Evolutionary conservation across 1,139 yeast genomes (phyloP).

Genomic region (Pichia sp.): DNA sequence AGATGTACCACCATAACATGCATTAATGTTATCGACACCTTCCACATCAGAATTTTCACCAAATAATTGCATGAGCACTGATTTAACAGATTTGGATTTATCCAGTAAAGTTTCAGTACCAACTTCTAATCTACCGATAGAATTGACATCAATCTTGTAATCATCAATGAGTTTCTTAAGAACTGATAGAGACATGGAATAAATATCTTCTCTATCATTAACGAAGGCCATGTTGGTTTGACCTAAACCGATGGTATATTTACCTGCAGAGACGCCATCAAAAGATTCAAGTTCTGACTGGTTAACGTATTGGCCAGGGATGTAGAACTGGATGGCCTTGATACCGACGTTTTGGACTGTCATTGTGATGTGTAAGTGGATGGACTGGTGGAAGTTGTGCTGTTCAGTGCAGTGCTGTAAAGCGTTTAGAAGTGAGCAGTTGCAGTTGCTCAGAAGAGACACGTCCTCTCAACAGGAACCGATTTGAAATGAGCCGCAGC

Average conservation of each 20-base stretch:
- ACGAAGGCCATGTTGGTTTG: conserved; percentile 98
- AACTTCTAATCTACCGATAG: conserved; percentile 93
- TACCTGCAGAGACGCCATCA: conserved; percentile 87
- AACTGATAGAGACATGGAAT: conserved; percentile 84
- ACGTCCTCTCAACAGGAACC: too few relatives aligned
- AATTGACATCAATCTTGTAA: conserved; percentile 71
- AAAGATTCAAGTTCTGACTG: conserved; percentile 81
- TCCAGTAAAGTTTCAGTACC: conserved; percentile 98
- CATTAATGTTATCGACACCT: conserved; percentile 94
- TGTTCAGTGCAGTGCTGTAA: too few relatives aligned
- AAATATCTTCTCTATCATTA: conserved; percentile 95
- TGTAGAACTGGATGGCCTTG: conserved; percentile 88
- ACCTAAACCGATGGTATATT: conserved; percentile 97
- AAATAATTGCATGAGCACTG: conserved; percentile 92
- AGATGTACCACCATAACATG: conserved; percentile 98
- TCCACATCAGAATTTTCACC: conserved; percentile 87
- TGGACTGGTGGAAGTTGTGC: too few relatives aligned
- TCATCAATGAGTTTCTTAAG: conserved; percentile 68
- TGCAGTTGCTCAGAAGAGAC: too few relatives aligned
- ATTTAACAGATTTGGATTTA: conserved; percentile 94
- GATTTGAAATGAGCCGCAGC: too few relatives aligned
- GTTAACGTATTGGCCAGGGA: conserved; percentile 78
- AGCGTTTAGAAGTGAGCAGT: too few relatives aligned
- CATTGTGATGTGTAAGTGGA: conserved; percentile 4
- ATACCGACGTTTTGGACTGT: conserved; percentile 78